Base-by-base conservation (phyloP, 768 basidiomycete species). In the Suillus subalutaceus region DNA sequence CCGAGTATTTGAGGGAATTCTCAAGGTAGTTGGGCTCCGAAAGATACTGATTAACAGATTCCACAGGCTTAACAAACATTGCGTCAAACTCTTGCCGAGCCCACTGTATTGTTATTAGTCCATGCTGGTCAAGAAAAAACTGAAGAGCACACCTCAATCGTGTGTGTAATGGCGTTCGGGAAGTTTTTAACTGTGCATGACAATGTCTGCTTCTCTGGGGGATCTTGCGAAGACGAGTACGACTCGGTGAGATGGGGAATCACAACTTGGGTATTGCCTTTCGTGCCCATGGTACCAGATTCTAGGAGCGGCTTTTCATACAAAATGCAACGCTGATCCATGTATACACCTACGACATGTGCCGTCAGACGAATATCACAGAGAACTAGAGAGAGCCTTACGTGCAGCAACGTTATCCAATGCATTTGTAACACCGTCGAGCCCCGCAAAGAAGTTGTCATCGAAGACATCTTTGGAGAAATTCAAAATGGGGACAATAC, bases 131-230 rank as follows among this genome's bases (percentile, higher is more conserved):
- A 35, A 30, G 53, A 50, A 13, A 15, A 30, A 20, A 55, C 26
- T 40, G 13, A 55, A 48, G 20, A 30, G 75, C 85, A 38, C 64
- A 93, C 94, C 84, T 98, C 95, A 66, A 99, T 99, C 8, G 96
- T 97, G 79, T 99, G 97, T 70, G 94, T 91, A 72, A 99, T 99
- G 32, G 92, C 91, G 76, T 99, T 96, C 12, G 97, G 97, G 86
- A 99, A 99, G 79, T 94, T 98, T 83, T 98, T 99, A 77, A 99
- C 91, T 1, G 97, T 99, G 78, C 97, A 99, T 32, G 93, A 93
- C 30, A 97, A 93, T 2, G 96, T 90, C 74, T 96, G 92, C 79
- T 97, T 99, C 81, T 99, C 97, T 10, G 97, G 97, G 55, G 97
- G 97, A 76, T 99, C 97, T 79, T 99, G 97, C 16, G 96, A 98